A percentile compares a stretch with the other conserved stretches of the same genome.
These are phyloP conservation scores for Colletotrichum gloeosporioides DNA, from an alignment of 2,329 filamentous ascomycete genomes.

Conservation along the genomic window DNA sequence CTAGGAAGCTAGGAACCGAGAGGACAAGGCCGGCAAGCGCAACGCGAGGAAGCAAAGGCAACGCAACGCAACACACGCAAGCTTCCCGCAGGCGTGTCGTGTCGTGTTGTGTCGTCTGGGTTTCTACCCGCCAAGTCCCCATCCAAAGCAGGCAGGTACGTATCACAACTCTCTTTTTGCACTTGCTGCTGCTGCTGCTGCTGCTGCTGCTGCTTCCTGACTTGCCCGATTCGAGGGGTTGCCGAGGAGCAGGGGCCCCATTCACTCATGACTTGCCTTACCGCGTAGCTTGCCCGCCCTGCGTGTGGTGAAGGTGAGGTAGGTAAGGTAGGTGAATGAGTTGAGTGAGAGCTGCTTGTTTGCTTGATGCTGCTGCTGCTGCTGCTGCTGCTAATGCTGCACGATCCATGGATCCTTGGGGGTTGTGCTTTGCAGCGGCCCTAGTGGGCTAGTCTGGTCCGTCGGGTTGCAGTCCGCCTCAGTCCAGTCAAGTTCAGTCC, in stretches of 20 bases:
- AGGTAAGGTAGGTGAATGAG: neutral
- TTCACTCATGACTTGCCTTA: neutral
- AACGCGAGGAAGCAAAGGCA: neutral
- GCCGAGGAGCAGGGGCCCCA: slow-evolving; percentile 1
- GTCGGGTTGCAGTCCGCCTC: neutral
- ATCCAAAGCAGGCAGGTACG: slow-evolving; percentile 8
- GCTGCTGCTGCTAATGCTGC: neutral
- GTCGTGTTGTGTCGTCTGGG: neutral
- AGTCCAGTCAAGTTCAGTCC: neutral
- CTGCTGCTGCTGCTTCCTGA: neutral
- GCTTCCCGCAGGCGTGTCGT: neutral
- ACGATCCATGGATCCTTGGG: slow-evolving; percentile 3
- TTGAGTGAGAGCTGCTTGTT: neutral
- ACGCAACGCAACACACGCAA: slow-evolving; percentile 7
- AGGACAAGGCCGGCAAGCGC: slow-evolving; percentile 8
- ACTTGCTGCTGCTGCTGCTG: neutral
- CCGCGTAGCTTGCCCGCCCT: neutral
- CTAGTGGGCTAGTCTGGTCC: slow-evolving; percentile 16
- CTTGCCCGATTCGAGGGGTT: neutral
- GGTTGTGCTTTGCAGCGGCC: slow-evolving; percentile 19
- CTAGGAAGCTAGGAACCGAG: neutral
- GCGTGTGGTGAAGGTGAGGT: neutral
- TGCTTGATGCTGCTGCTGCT: neutral
- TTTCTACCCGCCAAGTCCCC: neutral
- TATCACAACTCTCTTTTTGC: neutral